Percentiles rank a stretch among this genome's conserved stretches.
Conservation (phyloP, 176 grass and related monocot species). For the Metroxylon sagu region DNA sequence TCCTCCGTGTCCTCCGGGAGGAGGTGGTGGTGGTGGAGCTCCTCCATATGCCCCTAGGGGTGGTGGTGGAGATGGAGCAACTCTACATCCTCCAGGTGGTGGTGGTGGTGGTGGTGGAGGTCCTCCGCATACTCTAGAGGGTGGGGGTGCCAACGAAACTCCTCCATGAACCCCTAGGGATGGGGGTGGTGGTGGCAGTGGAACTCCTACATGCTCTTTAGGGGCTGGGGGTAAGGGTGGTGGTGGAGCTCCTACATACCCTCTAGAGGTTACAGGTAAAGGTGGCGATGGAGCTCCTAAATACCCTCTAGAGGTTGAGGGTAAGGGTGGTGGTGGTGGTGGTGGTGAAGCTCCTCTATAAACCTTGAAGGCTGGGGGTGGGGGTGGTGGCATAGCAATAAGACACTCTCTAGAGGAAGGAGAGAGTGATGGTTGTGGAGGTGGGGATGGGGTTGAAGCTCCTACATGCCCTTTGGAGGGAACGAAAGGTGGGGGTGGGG, state of each 20-base stretch:
- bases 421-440: too few species aligned
- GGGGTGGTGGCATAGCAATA: too few species aligned
- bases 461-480: too few species aligned
- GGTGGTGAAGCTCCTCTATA: too few species aligned
- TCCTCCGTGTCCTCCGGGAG: conserved; percentile 19
- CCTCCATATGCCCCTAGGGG: neutral
- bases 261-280: too few species aligned
- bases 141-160: neutral
- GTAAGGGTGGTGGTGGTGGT: too few species aligned
- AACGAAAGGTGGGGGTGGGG: too few species aligned
- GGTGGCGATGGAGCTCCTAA: conserved; percentile 4
- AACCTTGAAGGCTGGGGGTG: too few species aligned
- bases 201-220: conserved; percentile 20
- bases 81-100: neutral
- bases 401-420: too few species aligned
- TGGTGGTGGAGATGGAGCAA: neutral
- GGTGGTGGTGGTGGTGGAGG: neutral
- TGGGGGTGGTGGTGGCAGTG: conserved; percentile 3
- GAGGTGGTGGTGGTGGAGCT: conserved; percentile 40
- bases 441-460: too few species aligned
- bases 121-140: neutral
- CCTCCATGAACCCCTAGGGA: conserved; percentile 26
- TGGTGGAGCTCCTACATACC: too few species aligned
- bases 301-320: conserved; percentile 10
- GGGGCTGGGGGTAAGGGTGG: neutral